These are phyloP conservation scores for Neophaeococcomyces aloes DNA, from an alignment of 2,329 filamentous ascomycete genomes.

Conservation along the genomic window DNA sequence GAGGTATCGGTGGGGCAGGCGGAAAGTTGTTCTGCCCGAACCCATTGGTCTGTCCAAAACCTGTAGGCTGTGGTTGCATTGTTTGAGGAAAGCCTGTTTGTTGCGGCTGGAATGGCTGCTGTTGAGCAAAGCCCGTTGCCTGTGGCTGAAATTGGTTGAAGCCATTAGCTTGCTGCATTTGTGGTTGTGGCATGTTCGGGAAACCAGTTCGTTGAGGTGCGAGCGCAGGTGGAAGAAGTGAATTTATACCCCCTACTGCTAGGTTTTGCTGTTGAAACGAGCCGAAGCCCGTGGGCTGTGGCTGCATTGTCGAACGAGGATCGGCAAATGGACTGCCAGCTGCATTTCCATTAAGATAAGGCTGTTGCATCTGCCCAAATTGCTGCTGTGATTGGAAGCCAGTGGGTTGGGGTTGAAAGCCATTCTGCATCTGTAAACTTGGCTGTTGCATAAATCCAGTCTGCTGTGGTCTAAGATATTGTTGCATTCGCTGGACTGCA, in stretches of 20 bases:
- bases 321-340: conserved; percentile 44
- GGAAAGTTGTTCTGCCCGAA: conserved; percentile 42
- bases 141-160: conserved; percentile 8
- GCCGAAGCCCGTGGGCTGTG: conserved; percentile 46
- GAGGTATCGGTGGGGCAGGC: conserved; percentile 46
- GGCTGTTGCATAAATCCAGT: conserved; percentile 50
- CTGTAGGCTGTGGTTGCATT: conserved; percentile 27
- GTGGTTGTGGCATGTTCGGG: conserved; percentile 39
- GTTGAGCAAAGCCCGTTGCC: conserved; percentile 4
- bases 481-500: conserved; percentile 54
- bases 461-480: conserved; percentile 49
- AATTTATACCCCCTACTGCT: conserved; percentile 36
- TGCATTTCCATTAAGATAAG: conserved; percentile 33
- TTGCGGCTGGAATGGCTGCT: conserved; percentile 42
- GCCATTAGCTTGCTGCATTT: conserved; percentile 32
- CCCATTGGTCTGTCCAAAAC: conserved; percentile 38
- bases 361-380: conserved; percentile 34
- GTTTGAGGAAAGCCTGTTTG: conserved; percentile 23
- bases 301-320: conserved; percentile 38
- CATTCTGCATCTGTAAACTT: conserved; percentile 30
- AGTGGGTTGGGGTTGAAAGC: conserved; percentile 37
- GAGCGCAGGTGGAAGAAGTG: conserved; percentile 44
- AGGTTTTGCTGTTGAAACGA: conserved; percentile 38
- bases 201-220: conserved; percentile 40
- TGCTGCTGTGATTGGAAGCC: conserved; percentile 43